A percentile compares a stretch with the other conserved stretches of the same genome.
Evolutionary conservation across 371 early-diverging fungal genomes (phyloP).

Genomic region (Syncephalastrum sp.): DNA sequence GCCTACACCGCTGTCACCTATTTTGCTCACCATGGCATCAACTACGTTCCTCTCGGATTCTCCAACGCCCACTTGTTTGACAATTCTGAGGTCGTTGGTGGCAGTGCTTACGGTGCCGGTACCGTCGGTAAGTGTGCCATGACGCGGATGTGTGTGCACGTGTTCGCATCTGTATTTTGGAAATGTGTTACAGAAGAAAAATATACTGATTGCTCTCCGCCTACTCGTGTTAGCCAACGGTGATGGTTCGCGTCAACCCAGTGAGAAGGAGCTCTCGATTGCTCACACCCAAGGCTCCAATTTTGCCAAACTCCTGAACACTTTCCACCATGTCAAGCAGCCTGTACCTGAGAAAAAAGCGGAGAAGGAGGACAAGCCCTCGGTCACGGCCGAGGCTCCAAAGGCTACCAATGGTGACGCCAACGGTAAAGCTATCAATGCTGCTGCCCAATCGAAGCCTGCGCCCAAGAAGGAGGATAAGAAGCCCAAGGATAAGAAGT

Average conservation of each 20-base stretch:
- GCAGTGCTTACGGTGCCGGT: conserved; percentile 69
- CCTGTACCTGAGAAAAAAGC: not conserved
- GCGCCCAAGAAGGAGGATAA: conserved; percentile 9
- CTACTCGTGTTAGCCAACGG: conserved; percentile 49
- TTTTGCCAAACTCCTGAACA: conserved; percentile 46
- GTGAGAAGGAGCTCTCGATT: conserved; percentile 58
- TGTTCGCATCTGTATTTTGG: no score
- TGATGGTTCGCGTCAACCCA: conserved; percentile 62
- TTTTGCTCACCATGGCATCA: conserved; percentile 74
- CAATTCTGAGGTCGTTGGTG: conserved; percentile 51
- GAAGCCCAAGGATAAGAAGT: conserved; percentile 3
- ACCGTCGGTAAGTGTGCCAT: conserved; percentile 38
- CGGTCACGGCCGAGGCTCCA: not conserved
- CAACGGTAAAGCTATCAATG: not conserved
- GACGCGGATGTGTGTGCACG: no score
- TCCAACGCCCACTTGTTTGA: conserved; percentile 35
- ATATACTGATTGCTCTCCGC: conserved; percentile 40
- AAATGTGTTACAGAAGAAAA: no score
- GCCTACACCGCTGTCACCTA: conserved; percentile 56
- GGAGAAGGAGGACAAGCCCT: not conserved
- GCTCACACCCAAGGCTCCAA: conserved; percentile 58
- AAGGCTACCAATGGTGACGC: not conserved
- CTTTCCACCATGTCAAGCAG: conserved; percentile 10
- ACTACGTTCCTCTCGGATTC: conserved; percentile 68
- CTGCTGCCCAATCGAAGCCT: conserved; percentile 1